Evolutionary conservation across 208 protist species (phyloP), one percentile per base, ranked within the genome.

Genomic region (Trypanosoma lewisi): DNA sequence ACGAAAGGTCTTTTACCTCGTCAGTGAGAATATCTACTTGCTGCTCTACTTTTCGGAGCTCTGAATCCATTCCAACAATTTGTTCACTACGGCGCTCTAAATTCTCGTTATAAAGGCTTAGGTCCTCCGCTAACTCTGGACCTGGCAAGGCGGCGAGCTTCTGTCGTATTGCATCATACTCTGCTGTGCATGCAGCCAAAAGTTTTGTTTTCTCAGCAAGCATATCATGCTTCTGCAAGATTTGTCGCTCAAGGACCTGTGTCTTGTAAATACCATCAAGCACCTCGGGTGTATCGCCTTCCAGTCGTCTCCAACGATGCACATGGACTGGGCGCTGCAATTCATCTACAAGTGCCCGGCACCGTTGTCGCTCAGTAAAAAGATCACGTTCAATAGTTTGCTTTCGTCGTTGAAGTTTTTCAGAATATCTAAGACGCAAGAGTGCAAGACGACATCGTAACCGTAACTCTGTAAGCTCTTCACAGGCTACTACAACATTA

Each of bases 241-340:
- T 80, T 28, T 97, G 82, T 49, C 85, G 91, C 78, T 99, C 98
- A 19, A 99, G 73, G n/a, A 94, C 91, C 37, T 99, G 97, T 7
- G 99, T 97, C 75, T 99, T 99, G 60, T 97, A 93, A 17, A 99
- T 78, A 37, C 97, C 93, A 57, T 99, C 98, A 53, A 96, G 87
- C 25, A 96, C 70, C 23, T 89, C 79, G 6, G 98, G 98, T 49
- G 97, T 96, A 45, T 86, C 96, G 36, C 97, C 98, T 55, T 99
- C 96, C 12, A 99, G 74, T 49, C 92, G 92, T 34, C 98, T 83
- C 98, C 98, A 99, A 51, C 97, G 76, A 78, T 99, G 98, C 21
- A 99, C 89, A 76, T 99, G 99, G 68, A 98, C 96, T 17, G 97
- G 98, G 36, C 95, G 98, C 75, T 98, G 78, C 2, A 99, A 79